Evolutionary conservation across 1,284 basidiomycete species (phyloP), one percentile per base, ranked within the genome.

Genomic region (Filobasidium uniguttulatum): DNA sequence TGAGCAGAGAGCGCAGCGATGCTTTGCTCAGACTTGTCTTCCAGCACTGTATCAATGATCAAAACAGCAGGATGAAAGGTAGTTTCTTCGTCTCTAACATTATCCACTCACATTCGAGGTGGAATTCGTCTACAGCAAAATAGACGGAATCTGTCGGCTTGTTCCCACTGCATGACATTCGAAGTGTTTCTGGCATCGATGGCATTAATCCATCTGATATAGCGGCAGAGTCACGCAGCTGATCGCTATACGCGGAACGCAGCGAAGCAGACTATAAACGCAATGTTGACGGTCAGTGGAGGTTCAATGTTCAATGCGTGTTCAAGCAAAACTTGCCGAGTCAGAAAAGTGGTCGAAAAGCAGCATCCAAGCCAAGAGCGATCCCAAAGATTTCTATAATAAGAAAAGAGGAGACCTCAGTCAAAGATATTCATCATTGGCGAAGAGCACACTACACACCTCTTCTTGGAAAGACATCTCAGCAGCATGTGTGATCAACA

Each of bases 331-430:
- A 61, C 83, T 58, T 62, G 91, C 88, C 8, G 88, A 83, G 62
- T 85, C 79, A 29, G 75, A 73, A 67, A 98, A 97, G 52, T 87
- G 76, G 61, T 93, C 85, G 57, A 97, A 83, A 0, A 83, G 62
- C 4, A 88, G 71, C 78, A 96, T 85, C 93, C 93, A 98, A 7
- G 77, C 77, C 3, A 97, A 73, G n/a, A 97, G 71, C 60, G 81
- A 57, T 9, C 57, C 60, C 12, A 60, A 43, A 37, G 59, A 41
- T 4, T 46, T 49, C 54, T 55, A 41, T 17, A n/a, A 5, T n/a
- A 17, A 47, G 19, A 17, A 22, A 33, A 33, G n/a, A 12, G 19
- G 36, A 20, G 3, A 5, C 19, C 6, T 4, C 3, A 20, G 5
- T 10, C 19, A 4, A 34, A 19, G 33, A 19, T 34, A 14, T 34